Evolutionary conservation across 1,139 yeast species (phyloP), one percentile per base, ranked within the genome.

Genomic region (Geotrichum candidum): DNA sequence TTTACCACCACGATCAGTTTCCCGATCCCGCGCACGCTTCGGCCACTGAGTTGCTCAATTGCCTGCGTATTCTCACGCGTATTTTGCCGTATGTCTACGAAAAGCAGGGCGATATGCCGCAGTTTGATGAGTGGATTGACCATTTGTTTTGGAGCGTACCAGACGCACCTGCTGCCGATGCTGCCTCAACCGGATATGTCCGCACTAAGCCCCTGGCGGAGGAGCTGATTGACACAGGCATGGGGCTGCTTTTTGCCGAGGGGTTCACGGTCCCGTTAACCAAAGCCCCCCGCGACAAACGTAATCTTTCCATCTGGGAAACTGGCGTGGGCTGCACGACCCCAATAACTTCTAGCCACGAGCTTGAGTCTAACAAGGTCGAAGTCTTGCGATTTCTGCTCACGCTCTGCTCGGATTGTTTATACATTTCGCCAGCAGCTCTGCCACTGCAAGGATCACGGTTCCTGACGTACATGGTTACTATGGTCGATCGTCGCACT

Each of bases 71-170:
- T 9, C 73, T 92, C 55, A 84, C 91, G 1, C 81, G 85, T 61
- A 62, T 89, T 2, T 66, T 89, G 22, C 97, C 97, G 0, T 82
- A 84, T 63, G 69, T 88, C 13, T 88, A 82, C 68, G 97, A 78
- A 62, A 57, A 66, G 59, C 35, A 64, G 51, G 51, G 56, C 33
- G 53, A 62, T 59, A 54, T 75, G 76, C 0, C 77, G 75, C 23
- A 75, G 29, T n/a, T 79, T 61, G 67, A 66, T 1, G 67, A 67
- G 5, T 74, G 77, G 65, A 78, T 77, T 61, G 69, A 73, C 50
- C 69, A 72, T 35, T 66, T 81, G 10, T 82, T 82, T 65, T 83
- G 87, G 87, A 23, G 38, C 29, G 48, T 52, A 3, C 56, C 23
- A 54, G 51, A 52, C 9, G 27, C 53, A 5, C 38, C 33, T 29